phyloP scores from a whole-genome alignment of 2,329 filamentous ascomycete genomes.

The Claviceps monticola region DNA sequence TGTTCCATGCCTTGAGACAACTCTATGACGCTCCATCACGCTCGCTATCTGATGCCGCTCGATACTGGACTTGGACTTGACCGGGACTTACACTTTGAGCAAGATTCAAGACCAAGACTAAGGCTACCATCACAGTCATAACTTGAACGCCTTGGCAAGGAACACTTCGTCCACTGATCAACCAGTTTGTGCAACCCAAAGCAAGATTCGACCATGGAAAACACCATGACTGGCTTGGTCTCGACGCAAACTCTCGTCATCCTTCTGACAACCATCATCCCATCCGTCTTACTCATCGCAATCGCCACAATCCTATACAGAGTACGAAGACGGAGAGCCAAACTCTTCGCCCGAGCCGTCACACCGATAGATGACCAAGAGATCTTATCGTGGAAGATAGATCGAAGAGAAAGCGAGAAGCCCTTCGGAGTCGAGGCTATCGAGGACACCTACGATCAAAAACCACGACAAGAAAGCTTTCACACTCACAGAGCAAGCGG shows the following conservation, averaged over 20 bases:
- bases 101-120: no score
- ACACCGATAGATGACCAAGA: constrained; percentile 52
- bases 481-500: constrained; percentile 14
- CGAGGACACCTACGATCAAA: not conserved
- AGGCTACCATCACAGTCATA: no score
- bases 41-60: no score
- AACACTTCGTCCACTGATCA: no score
- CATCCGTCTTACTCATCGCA: constrained; percentile 25
- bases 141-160: no score
- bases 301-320: constrained; percentile 24
- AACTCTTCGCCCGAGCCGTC: constrained; percentile 39
- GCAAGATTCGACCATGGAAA: not conserved
- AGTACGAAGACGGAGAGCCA: constrained; percentile 24
- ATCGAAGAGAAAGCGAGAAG: constrained; percentile 18
- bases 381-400: constrained; percentile 48
- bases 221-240: not conserved
- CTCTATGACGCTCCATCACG: no score
- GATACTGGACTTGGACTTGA: no score
- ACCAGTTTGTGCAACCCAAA: no score
- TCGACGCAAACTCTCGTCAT: constrained; percentile 21
- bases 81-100: no score
- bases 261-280: constrained; percentile 36
- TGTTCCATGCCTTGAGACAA: no score
- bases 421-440: constrained; percentile 2
- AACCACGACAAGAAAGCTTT: constrained; percentile 6